Percentiles rank a stretch among this genome's conserved stretches.
phyloP scores from a whole-genome alignment of 1,139 yeast species.

The Komagataea norvegica region DNA sequence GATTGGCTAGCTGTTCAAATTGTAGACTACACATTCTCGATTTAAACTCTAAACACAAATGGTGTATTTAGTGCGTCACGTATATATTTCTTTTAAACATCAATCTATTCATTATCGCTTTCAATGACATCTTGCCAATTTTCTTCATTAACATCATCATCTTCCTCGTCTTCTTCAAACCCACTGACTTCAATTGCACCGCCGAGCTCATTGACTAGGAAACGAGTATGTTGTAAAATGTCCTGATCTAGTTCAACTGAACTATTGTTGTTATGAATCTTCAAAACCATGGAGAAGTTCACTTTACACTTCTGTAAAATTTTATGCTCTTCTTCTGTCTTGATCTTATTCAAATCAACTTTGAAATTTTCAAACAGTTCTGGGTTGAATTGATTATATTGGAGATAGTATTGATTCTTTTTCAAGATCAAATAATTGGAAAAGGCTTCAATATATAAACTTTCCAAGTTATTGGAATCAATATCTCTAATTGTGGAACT shows the following conservation, averaged over 20 bases:
- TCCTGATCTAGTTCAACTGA: slow-evolving; percentile 47
- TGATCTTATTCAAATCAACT: slow-evolving; percentile 7
- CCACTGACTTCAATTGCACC: slow-evolving; percentile 50
- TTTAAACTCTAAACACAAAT: too few relatives aligned
- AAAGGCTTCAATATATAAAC: slow-evolving; percentile 77
- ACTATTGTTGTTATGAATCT: slow-evolving; percentile 31
- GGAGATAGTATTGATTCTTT: slow-evolving; percentile 19
- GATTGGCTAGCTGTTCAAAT: too few relatives aligned
- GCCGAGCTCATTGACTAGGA: slow-evolving; percentile 50
- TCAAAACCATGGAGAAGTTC: slow-evolving; percentile 19
- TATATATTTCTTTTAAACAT: neutral
- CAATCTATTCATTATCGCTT: slow-evolving; percentile 22
- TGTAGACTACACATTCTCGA: too few relatives aligned
- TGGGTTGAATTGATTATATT: slow-evolving; percentile 17
- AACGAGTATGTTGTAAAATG: slow-evolving; percentile 46
- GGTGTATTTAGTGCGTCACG: too few relatives aligned
- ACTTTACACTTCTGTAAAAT: slow-evolving; percentile 13
- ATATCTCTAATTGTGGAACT: slow-evolving; percentile 63
- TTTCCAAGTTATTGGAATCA: slow-evolving; percentile 78
- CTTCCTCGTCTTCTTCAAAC: slow-evolving; percentile 42
- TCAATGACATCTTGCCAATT: slow-evolving; percentile 40
- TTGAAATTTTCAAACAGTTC: slow-evolving; percentile 21
- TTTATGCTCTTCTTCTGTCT: slow-evolving; percentile 17
- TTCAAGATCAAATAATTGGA: slow-evolving; percentile 61
- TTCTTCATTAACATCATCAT: slow-evolving; percentile 42